phyloP scores from a whole-genome alignment of 148 eudicot genomes.

The Tetragonia tetragonoides region DNA sequence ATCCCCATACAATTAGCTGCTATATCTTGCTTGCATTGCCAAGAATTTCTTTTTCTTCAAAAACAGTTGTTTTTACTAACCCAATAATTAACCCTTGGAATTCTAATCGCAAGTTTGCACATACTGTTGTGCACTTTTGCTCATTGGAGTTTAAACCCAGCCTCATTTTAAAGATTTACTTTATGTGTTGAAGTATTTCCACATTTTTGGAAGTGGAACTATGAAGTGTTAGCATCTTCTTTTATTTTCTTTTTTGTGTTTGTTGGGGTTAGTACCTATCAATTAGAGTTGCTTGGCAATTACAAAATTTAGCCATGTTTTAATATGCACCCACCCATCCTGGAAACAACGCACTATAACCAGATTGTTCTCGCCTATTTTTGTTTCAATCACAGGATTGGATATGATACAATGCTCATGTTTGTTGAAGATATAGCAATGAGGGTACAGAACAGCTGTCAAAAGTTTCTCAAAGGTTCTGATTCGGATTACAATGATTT shows the following conservation, averaged over 20 bases:
- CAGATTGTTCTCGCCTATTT: not conserved
- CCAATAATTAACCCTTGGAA: not conserved
- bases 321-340: not conserved
- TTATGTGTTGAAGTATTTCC: too few relatives aligned
- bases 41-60: too few relatives aligned
- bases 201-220: not conserved
- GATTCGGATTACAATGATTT: conserved; percentile 22
- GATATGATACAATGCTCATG: conserved; percentile 30
- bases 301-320: not conserved
- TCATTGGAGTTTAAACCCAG: not conserved
- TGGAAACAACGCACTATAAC: not conserved
- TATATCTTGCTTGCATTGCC: too few relatives aligned
- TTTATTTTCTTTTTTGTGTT: not conserved
- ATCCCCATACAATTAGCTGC: too few relatives aligned
- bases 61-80: too few relatives aligned
- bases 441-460: conserved; percentile 35
- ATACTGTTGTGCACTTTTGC: too few relatives aligned
- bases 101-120: too few relatives aligned
- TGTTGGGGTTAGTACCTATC: not conserved
- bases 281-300: not conserved
- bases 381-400: conserved; percentile 19
- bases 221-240: not conserved
- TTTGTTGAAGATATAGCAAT: conserved; percentile 32
- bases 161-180: too few relatives aligned
- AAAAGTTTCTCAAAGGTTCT: conserved; percentile 28